Conservation (phyloP, 768 basidiomycete genomes). For the Tulasnella calospora region DNA sequence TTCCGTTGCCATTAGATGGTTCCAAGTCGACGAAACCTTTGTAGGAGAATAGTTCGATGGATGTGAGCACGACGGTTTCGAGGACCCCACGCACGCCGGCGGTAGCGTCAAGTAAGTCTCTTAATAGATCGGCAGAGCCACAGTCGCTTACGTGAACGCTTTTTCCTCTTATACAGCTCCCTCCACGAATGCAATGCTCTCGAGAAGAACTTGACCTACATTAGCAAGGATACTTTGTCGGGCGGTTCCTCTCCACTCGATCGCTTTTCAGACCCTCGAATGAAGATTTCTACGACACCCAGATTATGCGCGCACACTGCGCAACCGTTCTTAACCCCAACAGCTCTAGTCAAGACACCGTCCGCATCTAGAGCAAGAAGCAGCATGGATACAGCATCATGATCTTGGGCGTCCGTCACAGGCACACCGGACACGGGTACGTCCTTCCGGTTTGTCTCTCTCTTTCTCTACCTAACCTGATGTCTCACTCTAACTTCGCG, state of each 20-base stretch:
- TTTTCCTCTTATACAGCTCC: slow-evolving; percentile 32
- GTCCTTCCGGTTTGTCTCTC: too few species aligned
- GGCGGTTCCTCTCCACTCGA: neutral
- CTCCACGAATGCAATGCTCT: slow-evolving; percentile 50
- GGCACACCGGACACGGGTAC: slow-evolving; percentile 47
- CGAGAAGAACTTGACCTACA: slow-evolving; percentile 53
- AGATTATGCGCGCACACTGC: slow-evolving; percentile 51
- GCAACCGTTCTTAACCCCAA: slow-evolving; percentile 45
- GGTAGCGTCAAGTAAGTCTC: slow-evolving; percentile 8
- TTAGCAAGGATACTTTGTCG: slow-evolving; percentile 39
- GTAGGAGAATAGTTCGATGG: slow-evolving; percentile 10
- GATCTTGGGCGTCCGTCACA: slow-evolving; percentile 46
- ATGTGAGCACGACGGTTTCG: neutral
- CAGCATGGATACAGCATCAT: slow-evolving; percentile 41
- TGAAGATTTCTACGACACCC: neutral
- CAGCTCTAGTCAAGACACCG: slow-evolving; percentile 55
- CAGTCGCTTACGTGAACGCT: neutral
- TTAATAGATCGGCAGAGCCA: neutral
- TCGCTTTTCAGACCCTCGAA: neutral
- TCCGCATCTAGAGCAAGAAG: slow-evolving; percentile 52
- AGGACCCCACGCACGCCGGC: slow-evolving; percentile 19
- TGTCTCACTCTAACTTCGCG: slow-evolving; percentile 22
- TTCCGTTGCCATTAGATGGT: neutral
- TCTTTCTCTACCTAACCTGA: neutral
- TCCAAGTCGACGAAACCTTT: slow-evolving; percentile 10